These are phyloP conservation scores for Musa troglodytarum DNA, from an alignment of 176 grass and related monocot species.

Conservation along the genomic window DNA sequence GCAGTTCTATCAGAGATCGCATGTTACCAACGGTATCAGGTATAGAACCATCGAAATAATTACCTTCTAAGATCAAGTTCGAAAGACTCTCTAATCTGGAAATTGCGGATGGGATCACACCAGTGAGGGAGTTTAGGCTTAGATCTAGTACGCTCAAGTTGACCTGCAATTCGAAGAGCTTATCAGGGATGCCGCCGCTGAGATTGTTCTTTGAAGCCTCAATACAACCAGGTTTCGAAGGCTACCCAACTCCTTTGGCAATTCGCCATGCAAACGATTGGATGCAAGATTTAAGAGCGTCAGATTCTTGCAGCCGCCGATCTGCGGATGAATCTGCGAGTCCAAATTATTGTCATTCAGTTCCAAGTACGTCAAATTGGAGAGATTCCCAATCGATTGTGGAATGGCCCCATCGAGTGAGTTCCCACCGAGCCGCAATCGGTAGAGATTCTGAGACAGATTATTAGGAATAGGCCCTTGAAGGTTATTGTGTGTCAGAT, in stretches of 20 bases:
- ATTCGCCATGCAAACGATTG: conserved; percentile 29
- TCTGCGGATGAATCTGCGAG: conserved; percentile 22
- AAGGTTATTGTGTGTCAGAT: conserved; percentile 28
- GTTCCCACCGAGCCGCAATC: conserved; percentile 42
- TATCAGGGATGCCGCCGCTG: conserved; percentile 11
- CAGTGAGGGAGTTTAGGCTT: conserved; percentile 40
- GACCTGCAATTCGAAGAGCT: conserved; percentile 7
- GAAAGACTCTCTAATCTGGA: conserved; percentile 24
- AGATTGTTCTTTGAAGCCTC: conserved; percentile 47
- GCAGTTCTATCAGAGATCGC: conserved; percentile 28
- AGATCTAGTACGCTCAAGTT: conserved; percentile 47
- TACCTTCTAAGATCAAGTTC: conserved; percentile 32
- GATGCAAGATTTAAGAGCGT: conserved; percentile 50
- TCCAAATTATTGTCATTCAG: conserved; percentile 35
- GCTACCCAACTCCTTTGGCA: conserved; percentile 24
- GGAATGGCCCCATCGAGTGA: conserved; percentile 30
- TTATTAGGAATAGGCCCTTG: conserved; percentile 12
- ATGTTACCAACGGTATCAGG: conserved; percentile 23
- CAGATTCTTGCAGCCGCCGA: conserved; percentile 36
- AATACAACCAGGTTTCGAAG: conserved; percentile 43
- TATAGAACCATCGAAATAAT: conserved; percentile 38
- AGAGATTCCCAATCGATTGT: conserved; percentile 6
- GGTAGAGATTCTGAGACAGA: conserved; percentile 28
- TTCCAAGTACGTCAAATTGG: conserved; percentile 36
- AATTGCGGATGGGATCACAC: conserved; percentile 28